These are phyloP conservation scores for Stephanodiscus triporus DNA, from an alignment of 108 stramenopile species.

Conservation along the genomic window DNA sequence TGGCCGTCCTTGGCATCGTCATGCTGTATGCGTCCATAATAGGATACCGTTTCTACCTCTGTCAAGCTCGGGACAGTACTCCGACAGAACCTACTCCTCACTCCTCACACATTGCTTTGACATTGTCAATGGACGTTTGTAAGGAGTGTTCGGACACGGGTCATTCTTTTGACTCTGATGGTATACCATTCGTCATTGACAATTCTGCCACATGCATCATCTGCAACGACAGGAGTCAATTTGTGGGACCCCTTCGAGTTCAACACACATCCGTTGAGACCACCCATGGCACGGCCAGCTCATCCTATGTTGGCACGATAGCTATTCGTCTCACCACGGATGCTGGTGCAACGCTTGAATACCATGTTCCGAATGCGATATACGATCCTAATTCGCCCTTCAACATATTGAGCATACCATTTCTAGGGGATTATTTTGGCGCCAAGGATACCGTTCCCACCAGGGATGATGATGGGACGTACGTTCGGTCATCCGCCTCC, in stretches of 20 bases:
- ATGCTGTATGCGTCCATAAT: not conserved
- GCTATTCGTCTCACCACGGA: not conserved
- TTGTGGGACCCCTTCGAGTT: not conserved
- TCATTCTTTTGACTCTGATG: constrained; percentile 2
- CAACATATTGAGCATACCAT: not conserved
- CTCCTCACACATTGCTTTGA: not conserved
- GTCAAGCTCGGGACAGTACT: not conserved
- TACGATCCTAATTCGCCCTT: not conserved
- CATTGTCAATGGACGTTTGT: not conserved
- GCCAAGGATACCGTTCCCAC: not conserved
- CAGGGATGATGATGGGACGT: constrained; percentile 3
- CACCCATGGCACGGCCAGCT: not conserved
- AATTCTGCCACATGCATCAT: constrained; percentile 5
- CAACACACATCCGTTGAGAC: not conserved
- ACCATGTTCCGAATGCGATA: not conserved
- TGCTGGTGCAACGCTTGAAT: not conserved
- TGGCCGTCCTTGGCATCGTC: not conserved
- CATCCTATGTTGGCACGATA: not conserved
- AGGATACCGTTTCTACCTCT: not conserved
- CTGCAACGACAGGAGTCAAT: not conserved
- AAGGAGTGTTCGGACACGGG: not conserved
- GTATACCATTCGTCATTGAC: constrained; percentile 3
- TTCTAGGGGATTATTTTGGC: constrained; percentile 7
- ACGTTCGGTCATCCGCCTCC: not conserved
- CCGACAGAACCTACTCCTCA: not conserved